Conservation (phyloP, 2,329 filamentous ascomycete genomes). For the Plectosphaerella plurivora region DNA sequence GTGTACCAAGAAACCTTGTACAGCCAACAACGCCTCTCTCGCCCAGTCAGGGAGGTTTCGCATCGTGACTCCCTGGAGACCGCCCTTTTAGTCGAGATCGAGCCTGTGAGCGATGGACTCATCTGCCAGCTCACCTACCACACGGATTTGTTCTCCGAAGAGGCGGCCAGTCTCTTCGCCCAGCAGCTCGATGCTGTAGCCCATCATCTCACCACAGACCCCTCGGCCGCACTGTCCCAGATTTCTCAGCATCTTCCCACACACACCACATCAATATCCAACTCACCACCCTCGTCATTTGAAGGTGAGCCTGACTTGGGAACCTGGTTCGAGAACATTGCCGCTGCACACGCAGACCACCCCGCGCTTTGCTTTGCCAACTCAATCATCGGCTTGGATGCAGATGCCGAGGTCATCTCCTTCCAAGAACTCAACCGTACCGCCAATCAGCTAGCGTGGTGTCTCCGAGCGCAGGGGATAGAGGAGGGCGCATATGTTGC, state of each 20-base stretch:
- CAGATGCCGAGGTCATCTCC: conserved; percentile 42
- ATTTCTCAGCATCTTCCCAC: conserved; percentile 16
- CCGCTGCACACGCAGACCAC: conserved; percentile 40
- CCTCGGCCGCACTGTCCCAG: neutral
- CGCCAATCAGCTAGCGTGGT: conserved; percentile 51
- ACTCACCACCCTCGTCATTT: conserved; percentile 29
- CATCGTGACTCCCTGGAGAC: conserved; percentile 73
- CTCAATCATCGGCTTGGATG: conserved; percentile 31
- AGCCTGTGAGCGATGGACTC: conserved; percentile 48
- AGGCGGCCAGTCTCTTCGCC: conserved; percentile 52
- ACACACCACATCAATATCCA: conserved; percentile 43
- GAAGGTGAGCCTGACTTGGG: conserved; percentile 39
- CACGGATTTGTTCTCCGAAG: conserved; percentile 40
- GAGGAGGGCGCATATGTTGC: conserved; percentile 57
- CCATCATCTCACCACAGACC: conserved; percentile 16
- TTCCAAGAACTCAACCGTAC: conserved; percentile 60
- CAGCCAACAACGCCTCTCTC: conserved; percentile 16
- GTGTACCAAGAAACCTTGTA: conserved; percentile 76
- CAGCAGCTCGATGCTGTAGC: conserved; percentile 56
- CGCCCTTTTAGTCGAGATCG: conserved; percentile 69
- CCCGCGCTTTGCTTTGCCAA: conserved; percentile 62
- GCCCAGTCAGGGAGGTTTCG: conserved; percentile 47
- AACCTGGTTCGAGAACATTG: conserved; percentile 50
- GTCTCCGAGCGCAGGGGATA: conserved; percentile 44
- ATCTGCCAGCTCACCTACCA: conserved; percentile 44